phyloP scores from a whole-genome alignment of 148 eudicot genomes.

The Dianthus caryophyllus region DNA sequence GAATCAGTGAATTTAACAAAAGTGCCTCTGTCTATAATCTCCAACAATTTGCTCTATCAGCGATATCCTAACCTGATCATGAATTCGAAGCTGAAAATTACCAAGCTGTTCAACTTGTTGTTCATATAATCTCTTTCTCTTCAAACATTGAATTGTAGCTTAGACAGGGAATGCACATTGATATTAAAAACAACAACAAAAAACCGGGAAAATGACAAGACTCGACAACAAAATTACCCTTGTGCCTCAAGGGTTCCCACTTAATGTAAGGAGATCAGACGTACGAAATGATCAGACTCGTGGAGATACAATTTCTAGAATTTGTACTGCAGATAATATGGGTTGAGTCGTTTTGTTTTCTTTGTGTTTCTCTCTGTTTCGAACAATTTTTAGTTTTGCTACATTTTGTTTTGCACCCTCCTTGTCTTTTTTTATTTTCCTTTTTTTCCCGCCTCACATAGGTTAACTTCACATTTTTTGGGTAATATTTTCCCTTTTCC shows the following conservation, averaged over 20 bases:
- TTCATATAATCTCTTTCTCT: slow-evolving; percentile 76
- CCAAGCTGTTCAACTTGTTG: slow-evolving; percentile 84
- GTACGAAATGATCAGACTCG: neutral
- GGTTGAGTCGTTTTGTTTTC: neutral
- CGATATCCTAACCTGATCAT: slow-evolving; percentile 57
- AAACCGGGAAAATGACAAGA: neutral
- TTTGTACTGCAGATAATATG: neutral
- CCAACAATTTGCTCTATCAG: no score
- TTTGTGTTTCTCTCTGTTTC: neutral
- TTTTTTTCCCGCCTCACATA: no score
- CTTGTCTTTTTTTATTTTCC: no score
- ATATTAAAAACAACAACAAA: slow-evolving; percentile 9
- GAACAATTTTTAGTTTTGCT: neutral
- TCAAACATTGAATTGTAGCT: slow-evolving; percentile 90
- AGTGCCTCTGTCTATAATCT: no score
- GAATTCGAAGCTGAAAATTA: slow-evolving; percentile 77
- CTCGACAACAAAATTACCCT: no score
- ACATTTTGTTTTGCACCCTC: neutral
- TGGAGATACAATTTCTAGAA: neutral
- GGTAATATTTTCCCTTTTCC: neutral
- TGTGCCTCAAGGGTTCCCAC: no score
- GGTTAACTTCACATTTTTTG: neutral
- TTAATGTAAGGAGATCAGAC: no score
- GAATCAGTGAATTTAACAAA: no score
- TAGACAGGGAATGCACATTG: slow-evolving; percentile 7